Base-by-base conservation (phyloP, 2,329 filamentous ascomycete species). In the Penicillium sp. region DNA sequence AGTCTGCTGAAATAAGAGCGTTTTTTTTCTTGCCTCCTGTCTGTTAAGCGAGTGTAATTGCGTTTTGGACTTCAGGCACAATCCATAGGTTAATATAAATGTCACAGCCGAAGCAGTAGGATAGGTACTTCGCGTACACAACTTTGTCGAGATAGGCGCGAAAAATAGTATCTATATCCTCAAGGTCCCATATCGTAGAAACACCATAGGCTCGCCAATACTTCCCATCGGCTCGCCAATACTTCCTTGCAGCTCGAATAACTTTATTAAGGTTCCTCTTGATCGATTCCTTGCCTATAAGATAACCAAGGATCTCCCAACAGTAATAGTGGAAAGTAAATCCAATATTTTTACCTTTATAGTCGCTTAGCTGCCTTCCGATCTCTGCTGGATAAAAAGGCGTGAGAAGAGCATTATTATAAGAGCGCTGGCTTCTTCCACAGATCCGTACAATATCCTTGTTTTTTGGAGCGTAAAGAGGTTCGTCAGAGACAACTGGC, bases 261-360 rank as follows among this genome's bases (percentile, higher is more conserved):
- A 47, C 25, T 16, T 26, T 41, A 7, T 6, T 27, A 7, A 45
- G 13, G 9, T 25, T 26, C 15, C 13, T 21, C 15, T 36, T 4
- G 23, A 32, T 33, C n/a, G 10, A n/a, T 14, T 25, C 13, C 7
- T 15, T 30, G 18, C 23, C 33, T n/a, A 41, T 14, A 5, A 35
- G 20, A 14, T 18, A 23, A 14, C 28, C 14, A 14, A 45, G 16
- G 13, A 47, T 13, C 5, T 17, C 21, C 36, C 44, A 47, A 17
- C 45, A 47, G 27, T 47, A 31, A 14, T 27, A 20, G 26, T 47
- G 45, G 5, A 45, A 26, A 13, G 36, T 10, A 8, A 25, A 45
- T n/a, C 37, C 41, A 11, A 36, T 17, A 17, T 25, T 26, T 14
- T 41, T 8, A 3, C 19, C 26, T 26, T 20, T 30, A 11, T 16